Evolutionary conservation across 2,329 filamentous ascomycete genomes (phyloP), one percentile per base, ranked within the genome.

Genomic region (Talaromyces sp.): DNA sequence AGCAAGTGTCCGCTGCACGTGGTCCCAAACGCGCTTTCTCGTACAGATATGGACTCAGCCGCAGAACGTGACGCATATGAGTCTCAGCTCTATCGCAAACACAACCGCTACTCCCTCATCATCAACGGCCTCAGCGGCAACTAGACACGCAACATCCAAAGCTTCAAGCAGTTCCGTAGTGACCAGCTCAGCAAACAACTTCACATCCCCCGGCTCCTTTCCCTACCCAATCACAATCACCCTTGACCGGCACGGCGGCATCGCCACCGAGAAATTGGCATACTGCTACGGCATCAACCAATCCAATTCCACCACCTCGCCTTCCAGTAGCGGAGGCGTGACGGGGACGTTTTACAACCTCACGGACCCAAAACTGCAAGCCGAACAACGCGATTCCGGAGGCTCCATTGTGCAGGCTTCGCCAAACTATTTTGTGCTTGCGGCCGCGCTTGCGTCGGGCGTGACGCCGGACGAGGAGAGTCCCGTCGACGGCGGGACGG

Each of bases 11-110:
- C 76, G 81, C 31, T 86, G 84, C 69, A 86, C 85, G 2, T 88
- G 84, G 78, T 75, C 84, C 0, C 80, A 88, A 66, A 88, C 86
- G 1, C 80, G 86, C 2, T 83, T 88, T 67, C 76, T 83, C 5
- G 81, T 88, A 1, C 82, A 85, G 66, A 87, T 88, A 60, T 88
- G 84, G 84, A 88, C 86, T 0, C 81, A 78, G 57, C 72, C 78
- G 11, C 72, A 69, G 1, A 75, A 76, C 31, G 31, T 59, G 5
- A 65, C 69, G 0, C 67, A 68, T 2, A 70, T 72, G 52, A 63
- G 64, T 0, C 65, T 77, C 1, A 60, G 50, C 4, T 31, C 56
- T 9, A 42, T 58, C 2, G 18, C 64, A 76, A 35, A 63, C 59
- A 35, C 42, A 54, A 59, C 58, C 39, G 28, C 21, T 48, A 37